Conservation (phyloP, 176 grass and related monocot genomes). For the Oryza coarctata region DNA sequence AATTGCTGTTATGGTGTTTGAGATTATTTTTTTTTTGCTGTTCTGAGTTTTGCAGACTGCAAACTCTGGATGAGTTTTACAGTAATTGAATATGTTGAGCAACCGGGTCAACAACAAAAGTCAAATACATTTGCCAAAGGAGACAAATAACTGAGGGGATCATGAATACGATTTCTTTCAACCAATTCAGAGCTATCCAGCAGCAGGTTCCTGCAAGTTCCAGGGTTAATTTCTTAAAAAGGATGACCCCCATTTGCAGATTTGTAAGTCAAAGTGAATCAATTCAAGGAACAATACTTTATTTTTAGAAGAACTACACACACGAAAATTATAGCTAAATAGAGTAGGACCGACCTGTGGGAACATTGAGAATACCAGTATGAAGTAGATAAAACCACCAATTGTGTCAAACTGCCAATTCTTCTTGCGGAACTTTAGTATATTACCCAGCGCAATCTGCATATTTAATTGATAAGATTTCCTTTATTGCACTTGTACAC, state of each 20-base stretch:
- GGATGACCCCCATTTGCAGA: not conserved
- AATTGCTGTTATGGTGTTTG: not conserved
- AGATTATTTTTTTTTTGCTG: not conserved
- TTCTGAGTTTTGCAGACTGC: not conserved
- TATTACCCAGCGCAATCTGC: constrained; percentile 91
- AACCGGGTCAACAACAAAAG: constrained; percentile 7
- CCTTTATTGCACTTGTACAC: constrained; percentile 25
- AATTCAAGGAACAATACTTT: not conserved
- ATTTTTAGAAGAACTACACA: not conserved
- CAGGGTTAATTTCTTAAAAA: not conserved
- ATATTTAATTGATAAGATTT: constrained; percentile 34
- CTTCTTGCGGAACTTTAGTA: constrained; percentile 94
- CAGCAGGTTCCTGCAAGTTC: not conserved
- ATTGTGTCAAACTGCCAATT: constrained; percentile 99
- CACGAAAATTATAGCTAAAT: constrained; percentile 20
- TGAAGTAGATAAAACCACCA: constrained; percentile 97
- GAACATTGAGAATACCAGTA: constrained; percentile 94
- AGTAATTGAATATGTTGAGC: not conserved
- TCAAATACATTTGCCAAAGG: not conserved
- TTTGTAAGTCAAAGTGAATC: not conserved
- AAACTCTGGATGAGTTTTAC: not conserved
- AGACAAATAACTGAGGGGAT: not conserved
- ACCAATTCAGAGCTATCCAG: not conserved
- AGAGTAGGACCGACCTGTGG: constrained; percentile 58
- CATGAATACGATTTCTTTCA: not conserved